Evolutionary conservation across 176 grass and related monocot species (phyloP).

Genomic region (Ananas comosus): DNA sequence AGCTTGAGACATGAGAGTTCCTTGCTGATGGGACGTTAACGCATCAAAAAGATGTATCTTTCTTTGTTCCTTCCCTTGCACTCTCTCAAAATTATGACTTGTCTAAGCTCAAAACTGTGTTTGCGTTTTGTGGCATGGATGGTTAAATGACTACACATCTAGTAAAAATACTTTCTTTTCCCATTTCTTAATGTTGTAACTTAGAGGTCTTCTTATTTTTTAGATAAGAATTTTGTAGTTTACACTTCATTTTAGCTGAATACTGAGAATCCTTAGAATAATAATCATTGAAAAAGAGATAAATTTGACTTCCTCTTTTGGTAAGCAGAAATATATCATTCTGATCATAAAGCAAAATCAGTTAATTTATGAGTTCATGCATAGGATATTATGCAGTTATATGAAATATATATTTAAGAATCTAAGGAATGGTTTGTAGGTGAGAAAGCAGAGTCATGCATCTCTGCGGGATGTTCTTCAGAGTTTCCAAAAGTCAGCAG

Average conservation of each 20-base stretch:
- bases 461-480: constrained; percentile 50
- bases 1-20: too few relatives aligned
- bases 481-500: constrained; percentile 53
- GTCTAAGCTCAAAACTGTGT: background rate
- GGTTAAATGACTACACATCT: background rate
- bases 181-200: background rate
- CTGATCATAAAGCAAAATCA: constrained; percentile 3
- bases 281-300: too few relatives aligned
- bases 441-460: constrained; percentile 60
- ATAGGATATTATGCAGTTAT: background rate
- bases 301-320: too few relatives aligned
- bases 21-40: too few relatives aligned
- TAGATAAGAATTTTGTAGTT: background rate
- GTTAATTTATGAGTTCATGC: background rate
- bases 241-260: background rate
- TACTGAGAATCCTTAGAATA: background rate
- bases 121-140: background rate
- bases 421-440: constrained; percentile 30
- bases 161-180: background rate
- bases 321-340: background rate
- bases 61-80: too few relatives aligned
- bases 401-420: background rate
- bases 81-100: too few relatives aligned
- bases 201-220: background rate
- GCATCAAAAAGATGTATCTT: too few relatives aligned